Conservation (phyloP, 1,284 basidiomycete species). For the Moniliophthora roreri region DNA sequence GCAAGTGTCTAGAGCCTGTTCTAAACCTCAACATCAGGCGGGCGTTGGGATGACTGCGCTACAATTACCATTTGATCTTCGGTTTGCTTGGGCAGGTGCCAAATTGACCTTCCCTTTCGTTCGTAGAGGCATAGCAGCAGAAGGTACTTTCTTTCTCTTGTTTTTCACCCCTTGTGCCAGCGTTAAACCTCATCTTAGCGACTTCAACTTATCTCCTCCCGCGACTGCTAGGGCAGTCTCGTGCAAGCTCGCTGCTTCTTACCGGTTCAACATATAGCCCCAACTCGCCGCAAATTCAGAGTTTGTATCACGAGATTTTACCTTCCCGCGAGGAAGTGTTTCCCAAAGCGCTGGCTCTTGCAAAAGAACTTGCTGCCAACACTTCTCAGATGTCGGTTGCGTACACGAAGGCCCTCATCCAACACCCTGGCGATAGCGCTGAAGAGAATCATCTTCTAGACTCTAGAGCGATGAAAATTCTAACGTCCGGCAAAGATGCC, state of each 20-base stretch:
- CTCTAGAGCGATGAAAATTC: constrained; percentile 43
- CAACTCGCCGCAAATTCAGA: constrained; percentile 42
- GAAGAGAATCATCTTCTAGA: constrained; percentile 57
- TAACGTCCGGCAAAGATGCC: constrained; percentile 39
- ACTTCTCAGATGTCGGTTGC: constrained; percentile 51
- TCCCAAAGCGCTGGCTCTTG: constrained; percentile 49
- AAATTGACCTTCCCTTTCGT: constrained; percentile 56
- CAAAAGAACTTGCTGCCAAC: constrained; percentile 48
- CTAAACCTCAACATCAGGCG: constrained; percentile 29
- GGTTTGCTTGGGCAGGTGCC: constrained; percentile 52
- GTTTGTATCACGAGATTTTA: constrained; percentile 46
- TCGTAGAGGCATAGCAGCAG: constrained; percentile 50
- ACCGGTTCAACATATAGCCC: constrained; percentile 44
- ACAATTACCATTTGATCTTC: constrained; percentile 57
- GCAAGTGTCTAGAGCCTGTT: neutral
- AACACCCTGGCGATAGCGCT: constrained; percentile 44
- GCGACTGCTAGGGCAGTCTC: constrained; percentile 49
- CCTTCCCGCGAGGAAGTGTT: constrained; percentile 50
- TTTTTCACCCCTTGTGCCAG: neutral
- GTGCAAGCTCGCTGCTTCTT: constrained; percentile 49
- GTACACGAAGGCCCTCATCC: constrained; percentile 50
- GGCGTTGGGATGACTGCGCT: constrained; percentile 53
- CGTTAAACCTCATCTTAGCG: constrained; percentile 30
- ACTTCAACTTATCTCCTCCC: constrained; percentile 53
- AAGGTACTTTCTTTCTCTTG: constrained; percentile 35